These are phyloP conservation scores for Alternaria incomplexa DNA, from an alignment of 2,329 filamentous ascomycete species.

Conservation along the genomic window DNA sequence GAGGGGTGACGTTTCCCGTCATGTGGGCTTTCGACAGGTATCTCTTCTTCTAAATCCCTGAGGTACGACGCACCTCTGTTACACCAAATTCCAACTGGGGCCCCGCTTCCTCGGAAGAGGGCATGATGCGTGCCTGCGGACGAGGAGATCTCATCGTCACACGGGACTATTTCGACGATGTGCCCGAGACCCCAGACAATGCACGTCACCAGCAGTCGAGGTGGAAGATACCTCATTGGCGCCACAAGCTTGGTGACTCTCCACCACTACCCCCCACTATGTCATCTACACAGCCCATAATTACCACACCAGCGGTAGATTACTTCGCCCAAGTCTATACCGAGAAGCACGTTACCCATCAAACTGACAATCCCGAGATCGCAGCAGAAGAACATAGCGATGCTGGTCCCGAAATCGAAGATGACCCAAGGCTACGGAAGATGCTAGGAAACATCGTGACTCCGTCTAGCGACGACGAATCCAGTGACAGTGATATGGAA, in stretches of 20 bases:
- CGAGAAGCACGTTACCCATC: neutral
- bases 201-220: neutral
- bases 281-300: neutral
- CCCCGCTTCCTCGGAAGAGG: neutral
- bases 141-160: conserved; percentile 7
- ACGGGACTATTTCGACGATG: conserved; percentile 3
- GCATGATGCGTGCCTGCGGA: conserved; percentile 5
- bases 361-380: neutral
- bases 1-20: conserved; percentile 10
- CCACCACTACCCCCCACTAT: neutral
- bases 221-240: conserved; percentile 1
- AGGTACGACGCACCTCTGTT: conserved; percentile 7
- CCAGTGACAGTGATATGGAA: conserved; percentile 10
- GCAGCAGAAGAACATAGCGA: neutral
- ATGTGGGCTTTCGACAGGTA: neutral
- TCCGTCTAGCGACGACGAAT: neutral
- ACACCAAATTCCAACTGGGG: neutral
- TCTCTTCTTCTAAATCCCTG: conserved; percentile 10
- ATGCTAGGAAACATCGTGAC: conserved; percentile 1
- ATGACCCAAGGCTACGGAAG: conserved; percentile 4
- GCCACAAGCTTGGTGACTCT: neutral
- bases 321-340: conserved; percentile 2
- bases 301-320: neutral
- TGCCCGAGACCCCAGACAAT: neutral
- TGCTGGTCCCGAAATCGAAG: conserved; percentile 2